Evolutionary conservation across 441 rosid genomes (phyloP).

Genomic region (Populus hybrid): DNA sequence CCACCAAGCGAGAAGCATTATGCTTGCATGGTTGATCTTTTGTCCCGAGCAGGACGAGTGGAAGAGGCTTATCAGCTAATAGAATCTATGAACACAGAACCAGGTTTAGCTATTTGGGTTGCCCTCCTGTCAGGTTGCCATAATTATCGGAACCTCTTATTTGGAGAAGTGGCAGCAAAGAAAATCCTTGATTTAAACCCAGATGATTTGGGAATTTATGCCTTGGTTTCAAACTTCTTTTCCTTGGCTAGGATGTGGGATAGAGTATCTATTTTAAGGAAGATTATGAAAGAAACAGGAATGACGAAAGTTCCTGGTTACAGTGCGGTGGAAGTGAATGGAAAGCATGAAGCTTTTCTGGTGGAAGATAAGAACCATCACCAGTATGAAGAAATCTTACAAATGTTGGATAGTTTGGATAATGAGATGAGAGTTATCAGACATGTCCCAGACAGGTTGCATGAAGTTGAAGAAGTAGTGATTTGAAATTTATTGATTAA

Average conservation of each 20-base stretch:
- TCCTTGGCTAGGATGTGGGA: constrained; percentile 69
- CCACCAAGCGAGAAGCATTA: constrained; percentile 67
- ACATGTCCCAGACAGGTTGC: background rate
- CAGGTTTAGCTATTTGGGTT: constrained; percentile 64
- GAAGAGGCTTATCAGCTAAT: constrained; percentile 62
- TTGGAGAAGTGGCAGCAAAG: constrained; percentile 43
- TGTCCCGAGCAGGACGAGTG: constrained; percentile 71
- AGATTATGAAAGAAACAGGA: constrained; percentile 47
- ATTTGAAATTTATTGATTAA: background rate
- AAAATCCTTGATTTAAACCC: constrained; percentile 48
- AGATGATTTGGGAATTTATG: constrained; percentile 61
- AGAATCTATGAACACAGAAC: constrained; percentile 52
- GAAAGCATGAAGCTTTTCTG: constrained; percentile 47
- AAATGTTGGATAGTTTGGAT: constrained; percentile 37
- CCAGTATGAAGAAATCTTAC: constrained; percentile 34
- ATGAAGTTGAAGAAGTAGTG: constrained; percentile 5
- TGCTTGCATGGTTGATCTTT: constrained; percentile 75
- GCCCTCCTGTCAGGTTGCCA: constrained; percentile 74
- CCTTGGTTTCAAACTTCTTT: constrained; percentile 67
- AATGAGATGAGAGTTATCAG: constrained; percentile 40
- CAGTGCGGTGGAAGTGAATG: constrained; percentile 62
- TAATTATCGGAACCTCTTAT: constrained; percentile 51
- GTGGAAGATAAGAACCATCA: constrained; percentile 63
- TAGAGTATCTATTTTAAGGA: constrained; percentile 51
- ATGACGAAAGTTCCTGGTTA: constrained; percentile 75